Base-by-base conservation (phyloP, 1,139 yeast genomes). In the Debaryomycetaceae sp. region DNA sequence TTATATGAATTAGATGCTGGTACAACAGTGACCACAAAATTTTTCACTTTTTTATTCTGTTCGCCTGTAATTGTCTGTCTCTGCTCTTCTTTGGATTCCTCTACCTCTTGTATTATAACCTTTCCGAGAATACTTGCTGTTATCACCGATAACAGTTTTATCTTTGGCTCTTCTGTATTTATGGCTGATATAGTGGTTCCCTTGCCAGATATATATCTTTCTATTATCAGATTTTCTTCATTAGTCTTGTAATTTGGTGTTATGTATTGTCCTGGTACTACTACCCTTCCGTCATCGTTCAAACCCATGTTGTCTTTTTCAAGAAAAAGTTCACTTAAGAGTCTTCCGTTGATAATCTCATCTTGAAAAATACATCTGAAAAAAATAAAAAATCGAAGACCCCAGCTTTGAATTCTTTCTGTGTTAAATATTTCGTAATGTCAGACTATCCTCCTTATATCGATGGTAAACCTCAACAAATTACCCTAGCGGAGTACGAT, bases 261-360 rank as follows among this genome's bases (percentile, higher is more conserved):
- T 31, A 73, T 58, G 47, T 70, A 71, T 45, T 88, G 96, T 1
- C 97, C 96, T 1, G 97, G 97, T 13, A 86, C 74, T 3, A 80
- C 89, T 32, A 56, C 58, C 19, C 65, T 45, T 14, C 22, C 38
- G 17, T 35, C 38, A 32, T 30, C 28, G 29, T 31, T 19, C 6
- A 14, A 29, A 9, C 3, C 7, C 18, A n/a, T 14, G 30, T 17
- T 19, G 19, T 32, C n/a, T n/a, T n/a, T n/a, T n/a, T n/a, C n/a
- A n/a, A n/a, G n/a, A n/a, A n/a, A n/a, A n/a, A n/a, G n/a, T n/a
- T n/a, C n/a, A n/a, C n/a, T n/a, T n/a, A n/a, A n/a, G n/a, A n/a
- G n/a, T n/a, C n/a, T n/a, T n/a, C n/a, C n/a, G n/a, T n/a, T n/a
- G n/a, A n/a, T n/a, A n/a, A n/a, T n/a, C n/a, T n/a, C 11, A 22